Conservation (phyloP, 768 basidiomycete species). For the Hemileccinum rubropunctum region DNA sequence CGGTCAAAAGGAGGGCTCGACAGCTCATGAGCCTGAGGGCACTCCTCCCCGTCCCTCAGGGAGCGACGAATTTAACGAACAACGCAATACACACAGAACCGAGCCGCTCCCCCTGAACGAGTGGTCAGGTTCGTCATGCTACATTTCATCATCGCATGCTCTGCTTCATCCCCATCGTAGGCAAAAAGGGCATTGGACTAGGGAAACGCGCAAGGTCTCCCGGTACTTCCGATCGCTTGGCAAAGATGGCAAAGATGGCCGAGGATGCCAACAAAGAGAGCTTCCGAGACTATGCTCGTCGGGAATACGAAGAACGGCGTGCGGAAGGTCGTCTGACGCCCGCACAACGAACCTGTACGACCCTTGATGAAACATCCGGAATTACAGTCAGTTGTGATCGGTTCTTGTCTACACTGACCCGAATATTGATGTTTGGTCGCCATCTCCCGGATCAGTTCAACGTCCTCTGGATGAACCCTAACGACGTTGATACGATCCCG, state of each 20-base stretch:
- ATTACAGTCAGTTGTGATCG: conserved; percentile 40
- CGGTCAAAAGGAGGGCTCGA: conserved; percentile 39
- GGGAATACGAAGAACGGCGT: conserved; percentile 73
- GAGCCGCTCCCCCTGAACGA: conserved; percentile 76
- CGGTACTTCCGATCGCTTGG: conserved; percentile 56
- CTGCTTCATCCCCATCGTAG: conserved; percentile 37
- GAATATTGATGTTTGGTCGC: conserved; percentile 4
- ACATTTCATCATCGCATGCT: background rate
- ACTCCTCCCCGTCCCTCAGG: background rate
- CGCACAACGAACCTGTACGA: conserved; percentile 71
- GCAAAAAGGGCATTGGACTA: conserved; percentile 73
- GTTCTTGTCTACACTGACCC: background rate
- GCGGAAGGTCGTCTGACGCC: conserved; percentile 69
- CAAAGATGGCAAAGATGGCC: conserved; percentile 67
- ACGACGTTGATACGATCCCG: conserved; percentile 63
- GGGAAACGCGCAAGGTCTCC: conserved; percentile 71
- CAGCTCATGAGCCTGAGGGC: conserved; percentile 1
- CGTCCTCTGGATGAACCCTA: conserved; percentile 73
- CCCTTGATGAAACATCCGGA: conserved; percentile 72
- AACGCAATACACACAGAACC: conserved; percentile 39
- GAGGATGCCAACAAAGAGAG: conserved; percentile 51
- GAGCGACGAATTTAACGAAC: conserved; percentile 5
- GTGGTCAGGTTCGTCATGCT: conserved; percentile 66
- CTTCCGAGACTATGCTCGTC: conserved; percentile 68
- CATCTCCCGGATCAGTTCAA: conserved; percentile 57